Base-by-base conservation (phyloP, 2,329 filamentous ascomycete species). In the Colletotrichum sp. region DNA sequence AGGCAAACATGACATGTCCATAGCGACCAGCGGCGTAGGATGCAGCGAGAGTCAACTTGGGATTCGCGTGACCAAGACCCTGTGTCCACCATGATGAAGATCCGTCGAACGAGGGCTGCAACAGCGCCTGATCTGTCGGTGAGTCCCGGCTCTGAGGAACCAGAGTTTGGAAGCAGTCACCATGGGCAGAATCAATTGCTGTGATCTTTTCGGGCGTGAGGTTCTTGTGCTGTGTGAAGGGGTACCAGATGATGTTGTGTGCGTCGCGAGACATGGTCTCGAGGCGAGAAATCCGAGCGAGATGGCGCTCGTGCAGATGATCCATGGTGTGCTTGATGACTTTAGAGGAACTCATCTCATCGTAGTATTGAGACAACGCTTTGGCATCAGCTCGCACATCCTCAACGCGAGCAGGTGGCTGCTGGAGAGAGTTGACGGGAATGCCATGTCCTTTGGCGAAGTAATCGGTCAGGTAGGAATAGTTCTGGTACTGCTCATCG, bases 21-120 rank as follows among this genome's bases (percentile, higher is more conserved):
- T 97, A 97, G 32, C 95, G 90, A 9, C 95, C 95, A 2, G 95
- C 94, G 1, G 95, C 95, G 80, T 97, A 93, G 0, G 95, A 94
- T 3, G 95, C 94, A 1, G 94, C 92, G 3, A 97, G 89, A 0
- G 94, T 90, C 1, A 97, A 87, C 0, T 88, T 85, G 0, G 94
- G 90, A 78, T 95, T 96, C 7, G 92, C 94, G 78, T 97, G 95
- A 2, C 95, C 95, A 0, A 97, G 89, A 3, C 95, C 95, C 83
- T 97, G 95, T 0, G 95, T 97, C 95, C 95, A 97, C 95, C 95
- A 97, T 0, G 94, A 96, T 1, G 95, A 95, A 1, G 95, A 97
- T 4, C 93, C 95, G 79, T 97, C 95, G 71, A 97, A 96, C 0
- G 94, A 93, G 1, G 94, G 89, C 61, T 88, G 89, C 0, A 95